phyloP scores from a whole-genome alignment of 192 early-diverging fungal genomes.

The Coemansia guatemalensis region DNA sequence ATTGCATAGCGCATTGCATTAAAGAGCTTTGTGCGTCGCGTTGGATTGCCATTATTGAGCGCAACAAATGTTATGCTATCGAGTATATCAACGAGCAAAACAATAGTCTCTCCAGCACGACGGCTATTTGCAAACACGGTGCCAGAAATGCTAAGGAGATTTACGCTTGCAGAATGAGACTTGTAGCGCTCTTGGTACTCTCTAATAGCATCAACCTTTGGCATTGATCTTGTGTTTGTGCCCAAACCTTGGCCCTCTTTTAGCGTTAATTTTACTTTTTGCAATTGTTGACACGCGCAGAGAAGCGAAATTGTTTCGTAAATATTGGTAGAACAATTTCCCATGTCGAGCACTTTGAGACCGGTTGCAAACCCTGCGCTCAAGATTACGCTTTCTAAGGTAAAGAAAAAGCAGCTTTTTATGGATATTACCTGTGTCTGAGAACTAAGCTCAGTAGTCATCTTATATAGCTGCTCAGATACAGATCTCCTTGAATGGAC shows the following conservation, averaged over 20 bases:
- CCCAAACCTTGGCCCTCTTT: background rate
- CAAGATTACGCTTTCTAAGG: background rate
- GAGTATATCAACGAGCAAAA: constrained; percentile 19
- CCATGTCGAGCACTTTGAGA: constrained; percentile 15
- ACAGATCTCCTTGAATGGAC: background rate
- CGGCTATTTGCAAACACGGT: constrained; percentile 6
- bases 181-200: constrained; percentile 15
- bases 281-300: constrained; percentile 1
- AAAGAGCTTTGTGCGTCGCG: background rate
- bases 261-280: constrained; percentile 8
- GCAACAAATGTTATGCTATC: constrained; percentile 9
- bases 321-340: background rate
- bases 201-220: background rate
- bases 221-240: background rate
- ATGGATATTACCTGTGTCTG: constrained; percentile 4
- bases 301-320: constrained; percentile 11
- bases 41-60: background rate
- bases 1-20: constrained; percentile 12
- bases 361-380: background rate
- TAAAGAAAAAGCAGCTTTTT: background rate
- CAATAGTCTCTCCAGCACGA: constrained; percentile 16
- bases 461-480: background rate
- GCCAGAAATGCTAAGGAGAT: constrained; percentile 5
- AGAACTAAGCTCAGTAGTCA: constrained; percentile 9
- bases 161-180: background rate